These are phyloP conservation scores for Capsella rubella DNA, from an alignment of 441 rosid genomes.

Conservation along the genomic window DNA sequence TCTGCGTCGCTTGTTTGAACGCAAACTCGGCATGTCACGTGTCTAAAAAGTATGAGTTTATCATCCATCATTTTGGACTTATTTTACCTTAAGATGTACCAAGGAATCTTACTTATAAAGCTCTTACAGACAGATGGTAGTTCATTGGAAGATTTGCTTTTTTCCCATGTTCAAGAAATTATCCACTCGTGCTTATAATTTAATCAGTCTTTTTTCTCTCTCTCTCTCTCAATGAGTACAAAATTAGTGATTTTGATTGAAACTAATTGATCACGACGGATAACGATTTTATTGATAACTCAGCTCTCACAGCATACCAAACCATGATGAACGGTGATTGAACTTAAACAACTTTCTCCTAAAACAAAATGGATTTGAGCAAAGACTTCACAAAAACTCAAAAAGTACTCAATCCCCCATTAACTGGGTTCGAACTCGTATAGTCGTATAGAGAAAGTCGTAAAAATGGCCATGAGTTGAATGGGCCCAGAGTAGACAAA, in stretches of 20 bases:
- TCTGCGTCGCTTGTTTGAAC: conserved; percentile 62
- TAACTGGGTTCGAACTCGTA: neutral
- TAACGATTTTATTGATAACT: too few species aligned
- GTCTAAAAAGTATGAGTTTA: conserved; percentile 41
- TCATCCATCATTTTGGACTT: conserved; percentile 21
- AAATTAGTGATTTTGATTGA: neutral
- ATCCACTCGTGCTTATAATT: conserved; percentile 13
- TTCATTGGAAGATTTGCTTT: conserved; percentile 23
- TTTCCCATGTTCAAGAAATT: conserved; percentile 15
- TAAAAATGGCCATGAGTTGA: neutral
- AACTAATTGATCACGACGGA: too few species aligned
- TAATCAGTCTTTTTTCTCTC: neutral
- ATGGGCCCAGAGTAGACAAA: conserved; percentile 20
- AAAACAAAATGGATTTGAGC: neutral
- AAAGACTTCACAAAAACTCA: neutral
- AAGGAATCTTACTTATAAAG: conserved; percentile 23
- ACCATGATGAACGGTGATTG: too few species aligned
- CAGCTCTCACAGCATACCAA: too few species aligned
- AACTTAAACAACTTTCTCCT: neutral
- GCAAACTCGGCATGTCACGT: conserved; percentile 59
- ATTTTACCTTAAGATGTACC: conserved; percentile 33
- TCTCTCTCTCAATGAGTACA: neutral
- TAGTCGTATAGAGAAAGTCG: neutral
- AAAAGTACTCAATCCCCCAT: neutral
- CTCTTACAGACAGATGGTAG: conserved; percentile 36